These are phyloP conservation scores for Oryza brachyantha DNA, from an alignment of 176 grass and related monocot genomes.

Conservation along the genomic window DNA sequence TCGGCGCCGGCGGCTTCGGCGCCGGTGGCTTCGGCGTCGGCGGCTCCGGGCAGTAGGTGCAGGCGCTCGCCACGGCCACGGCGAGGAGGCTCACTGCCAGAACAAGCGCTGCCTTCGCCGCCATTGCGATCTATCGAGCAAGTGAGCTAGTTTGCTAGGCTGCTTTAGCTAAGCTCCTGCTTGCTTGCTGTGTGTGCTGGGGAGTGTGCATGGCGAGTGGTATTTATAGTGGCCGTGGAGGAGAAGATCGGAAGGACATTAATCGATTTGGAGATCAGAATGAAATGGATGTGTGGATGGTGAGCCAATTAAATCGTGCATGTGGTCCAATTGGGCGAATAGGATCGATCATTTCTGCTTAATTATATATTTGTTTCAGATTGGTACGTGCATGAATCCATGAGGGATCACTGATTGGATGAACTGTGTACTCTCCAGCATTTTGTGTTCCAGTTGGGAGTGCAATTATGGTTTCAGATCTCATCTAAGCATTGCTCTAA, in stretches of 20 bases:
- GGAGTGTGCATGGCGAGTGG: neutral
- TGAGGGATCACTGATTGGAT: neutral
- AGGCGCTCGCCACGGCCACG: slow-evolving; percentile 39
- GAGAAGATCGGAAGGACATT: neutral
- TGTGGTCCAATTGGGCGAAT: neutral
- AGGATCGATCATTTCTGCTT: neutral
- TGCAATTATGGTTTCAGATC: too few relatives aligned
- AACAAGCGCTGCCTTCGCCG: slow-evolving; percentile 31
- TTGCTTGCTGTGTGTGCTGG: neutral
- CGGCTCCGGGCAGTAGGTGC: slow-evolving; percentile 25
- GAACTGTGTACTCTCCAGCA: neutral
- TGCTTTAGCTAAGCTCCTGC: neutral
- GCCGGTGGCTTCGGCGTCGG: neutral
- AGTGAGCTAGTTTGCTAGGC: too few relatives aligned
- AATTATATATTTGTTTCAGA: neutral
- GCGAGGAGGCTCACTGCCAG: slow-evolving; percentile 36
- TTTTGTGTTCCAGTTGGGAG: neutral
- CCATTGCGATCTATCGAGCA: slow-evolving; percentile 13
- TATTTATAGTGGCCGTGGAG: slow-evolving; percentile 13
- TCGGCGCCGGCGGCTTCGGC: slow-evolving; percentile 5
- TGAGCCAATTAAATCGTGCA: neutral
- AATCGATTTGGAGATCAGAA: too few relatives aligned
- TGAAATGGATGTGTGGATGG: neutral
- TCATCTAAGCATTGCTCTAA: too few relatives aligned
- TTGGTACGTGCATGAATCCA: neutral